A percentile compares a stretch with the other conserved stretches of the same genome.
Evolutionary conservation across 768 basidiomycete genomes (phyloP).

Genomic region (Neoboletus subvelutipes): DNA sequence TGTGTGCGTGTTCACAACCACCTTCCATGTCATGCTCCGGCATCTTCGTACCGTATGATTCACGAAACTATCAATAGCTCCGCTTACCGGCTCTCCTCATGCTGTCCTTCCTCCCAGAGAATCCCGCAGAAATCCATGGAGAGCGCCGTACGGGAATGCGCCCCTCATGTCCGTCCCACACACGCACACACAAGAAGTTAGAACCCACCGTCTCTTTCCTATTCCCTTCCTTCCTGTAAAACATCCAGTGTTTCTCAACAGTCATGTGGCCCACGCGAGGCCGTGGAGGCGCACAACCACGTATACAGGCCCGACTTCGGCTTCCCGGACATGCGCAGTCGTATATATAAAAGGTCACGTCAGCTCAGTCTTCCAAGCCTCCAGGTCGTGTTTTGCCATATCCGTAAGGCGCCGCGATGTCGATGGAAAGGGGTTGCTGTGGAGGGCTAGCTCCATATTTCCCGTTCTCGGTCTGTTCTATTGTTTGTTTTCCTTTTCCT

Average conservation of each 20-base stretch:
- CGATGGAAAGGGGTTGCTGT: constrained; percentile 24
- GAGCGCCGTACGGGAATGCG: constrained; percentile 6
- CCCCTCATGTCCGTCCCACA: constrained; percentile 1
- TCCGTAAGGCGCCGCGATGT: constrained; percentile 10
- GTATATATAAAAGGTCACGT: background rate
- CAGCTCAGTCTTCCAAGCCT: background rate
- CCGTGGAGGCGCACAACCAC: constrained; percentile 2
- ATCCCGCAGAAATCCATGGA: constrained; percentile 12
- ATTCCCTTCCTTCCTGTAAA: background rate
- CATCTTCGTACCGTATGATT: constrained; percentile 2
- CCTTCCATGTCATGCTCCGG: background rate
- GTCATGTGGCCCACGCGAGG: constrained; percentile 7
- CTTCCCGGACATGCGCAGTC: background rate
- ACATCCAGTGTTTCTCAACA: background rate
- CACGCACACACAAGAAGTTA: no score
- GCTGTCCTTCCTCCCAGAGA: constrained; percentile 16
- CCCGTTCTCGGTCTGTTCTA: constrained; percentile 12
- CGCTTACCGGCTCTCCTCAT: constrained; percentile 6
- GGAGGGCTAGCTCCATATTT: constrained; percentile 12
- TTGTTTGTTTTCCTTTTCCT: background rate
- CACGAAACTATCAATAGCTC: constrained; percentile 17
- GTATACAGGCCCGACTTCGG: constrained; percentile 5
- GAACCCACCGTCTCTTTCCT: background rate
- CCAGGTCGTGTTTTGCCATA: constrained; percentile 11
- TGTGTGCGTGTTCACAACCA: background rate